phyloP scores from a whole-genome alignment of 2,329 filamentous ascomycete genomes.

The Aschersonia sp. region DNA sequence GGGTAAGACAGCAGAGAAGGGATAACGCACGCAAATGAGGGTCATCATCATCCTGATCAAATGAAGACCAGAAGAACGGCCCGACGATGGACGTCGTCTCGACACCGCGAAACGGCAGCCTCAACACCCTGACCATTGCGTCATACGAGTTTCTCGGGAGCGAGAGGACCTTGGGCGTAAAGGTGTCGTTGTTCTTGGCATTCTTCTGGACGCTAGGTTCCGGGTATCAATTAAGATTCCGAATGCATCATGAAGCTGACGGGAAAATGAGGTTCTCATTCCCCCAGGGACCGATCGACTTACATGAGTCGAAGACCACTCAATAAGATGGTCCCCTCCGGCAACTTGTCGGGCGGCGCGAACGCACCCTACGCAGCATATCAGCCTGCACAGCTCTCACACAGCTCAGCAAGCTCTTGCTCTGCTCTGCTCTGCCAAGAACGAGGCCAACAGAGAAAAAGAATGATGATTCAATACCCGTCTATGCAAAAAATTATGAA shows the following conservation, averaged over 20 bases:
- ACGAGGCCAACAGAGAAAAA: background rate
- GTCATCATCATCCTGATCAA: constrained; percentile 41
- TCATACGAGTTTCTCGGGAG: constrained; percentile 34
- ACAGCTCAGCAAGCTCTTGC: background rate
- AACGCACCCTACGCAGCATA: constrained; percentile 33
- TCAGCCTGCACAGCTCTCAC: background rate
- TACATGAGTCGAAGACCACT: constrained; percentile 41
- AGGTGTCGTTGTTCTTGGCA: constrained; percentile 42
- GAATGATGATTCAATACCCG: constrained; percentile 18
- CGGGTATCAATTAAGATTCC: background rate
- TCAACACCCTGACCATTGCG: constrained; percentile 39
- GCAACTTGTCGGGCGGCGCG: constrained; percentile 25
- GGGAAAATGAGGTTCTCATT: too few species aligned
- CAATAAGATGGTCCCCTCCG: constrained; percentile 26
- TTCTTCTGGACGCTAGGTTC: constrained; percentile 36
- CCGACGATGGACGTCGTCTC: constrained; percentile 45
- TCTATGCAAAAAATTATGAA: constrained; percentile 39
- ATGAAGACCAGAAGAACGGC: constrained; percentile 47
- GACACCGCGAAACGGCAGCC: constrained; percentile 40
- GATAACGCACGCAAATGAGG: constrained; percentile 37
- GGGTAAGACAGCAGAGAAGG: background rate
- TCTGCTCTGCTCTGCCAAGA: background rate
- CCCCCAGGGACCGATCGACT: constrained; percentile 18
- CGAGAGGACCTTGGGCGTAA: constrained; percentile 39
- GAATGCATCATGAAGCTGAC: too few species aligned